A percentile compares a stretch with the other conserved stretches of the same genome.
These are phyloP conservation scores for Epichloe scottii DNA, from an alignment of 2,329 filamentous ascomycete genomes.

Conservation along the genomic window DNA sequence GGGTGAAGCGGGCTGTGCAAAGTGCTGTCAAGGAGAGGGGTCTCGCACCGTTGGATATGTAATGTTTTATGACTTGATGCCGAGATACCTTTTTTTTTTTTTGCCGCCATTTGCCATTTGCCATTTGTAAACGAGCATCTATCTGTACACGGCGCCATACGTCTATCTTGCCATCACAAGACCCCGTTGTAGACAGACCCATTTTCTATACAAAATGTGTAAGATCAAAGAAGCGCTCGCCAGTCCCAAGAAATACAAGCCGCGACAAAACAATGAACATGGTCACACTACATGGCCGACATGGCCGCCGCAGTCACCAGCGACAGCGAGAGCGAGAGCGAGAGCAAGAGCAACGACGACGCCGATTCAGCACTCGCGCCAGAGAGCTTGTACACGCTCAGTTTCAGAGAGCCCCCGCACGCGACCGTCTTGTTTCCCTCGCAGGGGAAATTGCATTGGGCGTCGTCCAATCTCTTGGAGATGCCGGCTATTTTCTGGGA, in stretches of 20 bases:
- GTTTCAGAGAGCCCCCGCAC: slow-evolving; percentile 40
- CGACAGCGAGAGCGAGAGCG: background rate
- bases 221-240: background rate
- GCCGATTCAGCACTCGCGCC: slow-evolving; percentile 1
- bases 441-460: slow-evolving; percentile 38
- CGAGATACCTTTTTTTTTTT: background rate
- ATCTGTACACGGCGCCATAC: no score
- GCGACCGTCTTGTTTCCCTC: slow-evolving; percentile 37
- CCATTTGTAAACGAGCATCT: no score
- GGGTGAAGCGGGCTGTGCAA: slow-evolving; percentile 39
- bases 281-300: background rate
- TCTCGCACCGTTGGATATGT: slow-evolving; percentile 36
- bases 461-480: slow-evolving; percentile 32
- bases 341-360: background rate
- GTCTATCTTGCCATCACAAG: no score
- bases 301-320: background rate
- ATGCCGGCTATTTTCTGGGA: slow-evolving; percentile 34
- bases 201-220: background rate
- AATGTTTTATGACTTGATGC: slow-evolving; percentile 2
- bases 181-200: no score
- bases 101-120: background rate
- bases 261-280: background rate
- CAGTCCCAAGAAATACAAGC: background rate
- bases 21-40: slow-evolving; percentile 43
- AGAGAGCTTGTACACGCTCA: slow-evolving; percentile 30